Evolutionary conservation across 768 basidiomycete species (phyloP).

Genomic region (Boletus reticulatus): DNA sequence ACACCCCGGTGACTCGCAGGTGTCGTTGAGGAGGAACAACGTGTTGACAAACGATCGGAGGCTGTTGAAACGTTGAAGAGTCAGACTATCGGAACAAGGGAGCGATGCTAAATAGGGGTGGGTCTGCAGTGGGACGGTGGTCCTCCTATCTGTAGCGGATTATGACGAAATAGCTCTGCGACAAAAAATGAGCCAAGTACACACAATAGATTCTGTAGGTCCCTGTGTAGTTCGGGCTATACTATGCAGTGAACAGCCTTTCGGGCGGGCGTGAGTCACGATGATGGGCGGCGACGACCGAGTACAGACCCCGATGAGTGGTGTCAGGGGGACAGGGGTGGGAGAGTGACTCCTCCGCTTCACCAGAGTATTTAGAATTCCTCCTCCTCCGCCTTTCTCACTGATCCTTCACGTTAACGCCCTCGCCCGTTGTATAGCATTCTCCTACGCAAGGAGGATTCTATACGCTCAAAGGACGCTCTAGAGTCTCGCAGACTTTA

Average conservation of each 20-base stretch:
- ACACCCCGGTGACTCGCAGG: too few relatives aligned
- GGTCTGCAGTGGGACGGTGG: neutral
- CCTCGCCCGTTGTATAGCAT: slow-evolving; percentile 15
- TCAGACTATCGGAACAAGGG: too few relatives aligned
- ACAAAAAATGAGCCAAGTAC: too few relatives aligned
- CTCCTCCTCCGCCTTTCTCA: slow-evolving; percentile 4
- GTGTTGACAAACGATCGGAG: neutral
- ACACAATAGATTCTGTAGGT: too few relatives aligned
- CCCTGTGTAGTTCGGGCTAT: too few relatives aligned
- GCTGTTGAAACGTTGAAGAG: neutral
- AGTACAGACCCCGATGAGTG: slow-evolving; percentile 20
- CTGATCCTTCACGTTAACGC: neutral
- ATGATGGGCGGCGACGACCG: neutral
- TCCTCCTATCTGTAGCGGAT: too few relatives aligned
- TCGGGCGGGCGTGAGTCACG: neutral
- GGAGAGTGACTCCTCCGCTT: slow-evolving; percentile 32
- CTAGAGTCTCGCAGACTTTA: slow-evolving; percentile 44
- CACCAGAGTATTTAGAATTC: slow-evolving; percentile 21
- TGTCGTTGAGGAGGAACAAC: too few relatives aligned
- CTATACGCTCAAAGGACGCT: slow-evolving; percentile 33
- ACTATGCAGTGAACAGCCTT: too few relatives aligned
- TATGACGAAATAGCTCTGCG: too few relatives aligned
- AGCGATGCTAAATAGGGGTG: neutral
- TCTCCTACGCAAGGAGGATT: slow-evolving; percentile 19
- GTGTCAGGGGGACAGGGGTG: slow-evolving; percentile 25